Conservation (phyloP, 2,329 filamentous ascomycete genomes). For the Fusarium udum region DNA sequence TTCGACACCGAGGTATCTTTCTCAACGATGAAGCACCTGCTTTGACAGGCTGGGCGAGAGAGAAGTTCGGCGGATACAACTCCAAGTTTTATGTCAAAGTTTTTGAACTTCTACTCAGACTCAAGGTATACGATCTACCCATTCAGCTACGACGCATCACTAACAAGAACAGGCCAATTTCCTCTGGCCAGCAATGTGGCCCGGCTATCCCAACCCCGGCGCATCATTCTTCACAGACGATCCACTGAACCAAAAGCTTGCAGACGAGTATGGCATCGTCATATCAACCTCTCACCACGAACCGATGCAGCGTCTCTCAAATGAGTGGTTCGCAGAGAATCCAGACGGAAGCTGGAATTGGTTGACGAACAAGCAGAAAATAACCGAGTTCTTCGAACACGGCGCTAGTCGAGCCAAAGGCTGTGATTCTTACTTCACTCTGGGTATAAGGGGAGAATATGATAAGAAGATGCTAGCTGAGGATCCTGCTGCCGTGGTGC, state of each 20-base stretch:
- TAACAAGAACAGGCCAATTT: slow-evolving; percentile 60
- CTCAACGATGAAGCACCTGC: slow-evolving; percentile 63
- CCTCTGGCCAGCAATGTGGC: slow-evolving; percentile 75
- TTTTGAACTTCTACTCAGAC: slow-evolving; percentile 62
- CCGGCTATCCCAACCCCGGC: slow-evolving; percentile 56
- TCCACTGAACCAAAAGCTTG: slow-evolving; percentile 64
- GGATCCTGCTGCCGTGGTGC: slow-evolving; percentile 21
- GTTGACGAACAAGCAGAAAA: slow-evolving; percentile 24
- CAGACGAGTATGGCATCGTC: slow-evolving; percentile 52
- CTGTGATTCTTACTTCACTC: slow-evolving; percentile 27
- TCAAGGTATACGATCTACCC: neutral
- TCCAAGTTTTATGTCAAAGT: slow-evolving; percentile 68
- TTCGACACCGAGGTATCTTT: slow-evolving; percentile 70
- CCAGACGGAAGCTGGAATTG: slow-evolving; percentile 30
- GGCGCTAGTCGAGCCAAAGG: slow-evolving; percentile 8
- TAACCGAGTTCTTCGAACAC: slow-evolving; percentile 21
- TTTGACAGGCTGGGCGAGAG: slow-evolving; percentile 65
- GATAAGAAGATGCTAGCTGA: slow-evolving; percentile 14
- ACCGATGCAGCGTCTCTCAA: slow-evolving; percentile 27
- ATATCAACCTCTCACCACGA: slow-evolving; percentile 32
- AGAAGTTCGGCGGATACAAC: slow-evolving; percentile 60
- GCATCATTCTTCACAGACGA: slow-evolving; percentile 72
- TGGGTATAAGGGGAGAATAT: slow-evolving; percentile 29
- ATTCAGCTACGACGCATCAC: accelerated
- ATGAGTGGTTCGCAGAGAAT: slow-evolving; percentile 25